Percentiles rank a stretch among this genome's conserved stretches.
phyloP scores from a whole-genome alignment of 2,329 filamentous ascomycete species.

The Fusarium sp. region DNA sequence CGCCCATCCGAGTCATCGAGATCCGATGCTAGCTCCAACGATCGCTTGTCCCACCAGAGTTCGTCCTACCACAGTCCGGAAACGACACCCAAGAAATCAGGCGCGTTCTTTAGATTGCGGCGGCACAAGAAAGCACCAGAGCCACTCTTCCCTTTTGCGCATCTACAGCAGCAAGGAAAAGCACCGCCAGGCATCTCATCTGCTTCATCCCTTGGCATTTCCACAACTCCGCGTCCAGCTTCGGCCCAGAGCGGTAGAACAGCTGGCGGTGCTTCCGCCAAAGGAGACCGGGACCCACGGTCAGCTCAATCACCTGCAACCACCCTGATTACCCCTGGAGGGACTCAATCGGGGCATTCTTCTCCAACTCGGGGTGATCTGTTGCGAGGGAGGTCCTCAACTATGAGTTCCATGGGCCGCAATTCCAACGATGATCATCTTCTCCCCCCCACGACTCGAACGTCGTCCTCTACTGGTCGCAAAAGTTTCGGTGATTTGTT shows the following conservation, averaged over 20 bases:
- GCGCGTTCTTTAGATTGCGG: slow-evolving; percentile 85
- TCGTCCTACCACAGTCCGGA: slow-evolving; percentile 68
- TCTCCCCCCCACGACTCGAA: slow-evolving; percentile 76
- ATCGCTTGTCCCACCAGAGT: slow-evolving; percentile 71
- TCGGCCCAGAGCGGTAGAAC: slow-evolving; percentile 53
- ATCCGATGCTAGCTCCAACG: slow-evolving; percentile 85
- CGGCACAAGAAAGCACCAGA: slow-evolving; percentile 80
- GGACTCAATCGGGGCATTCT: slow-evolving; percentile 72
- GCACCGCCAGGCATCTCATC: slow-evolving; percentile 56
- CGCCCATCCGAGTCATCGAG: slow-evolving; percentile 80
- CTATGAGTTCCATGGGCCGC: slow-evolving; percentile 84
- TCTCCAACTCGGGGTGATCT: slow-evolving; percentile 73
- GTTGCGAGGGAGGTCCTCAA: slow-evolving; percentile 85
- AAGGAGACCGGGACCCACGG: slow-evolving; percentile 34
- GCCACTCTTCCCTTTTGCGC: slow-evolving; percentile 85
- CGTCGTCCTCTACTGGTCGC: slow-evolving; percentile 88
- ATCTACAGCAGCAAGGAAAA: slow-evolving; percentile 80
- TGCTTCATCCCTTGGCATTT: slow-evolving; percentile 58
- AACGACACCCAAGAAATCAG: slow-evolving; percentile 72
- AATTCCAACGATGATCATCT: slow-evolving; percentile 79
- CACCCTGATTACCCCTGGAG: slow-evolving; percentile 59
- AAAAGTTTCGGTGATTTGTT: slow-evolving; percentile 95
- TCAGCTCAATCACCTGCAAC: slow-evolving; percentile 60
- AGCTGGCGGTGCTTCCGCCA: slow-evolving; percentile 37
- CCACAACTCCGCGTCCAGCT: slow-evolving; percentile 53